Percentiles rank a stretch among this genome's conserved stretches.
Conservation (phyloP, 164 flowering plant species). For the Berberis vulgaris region DNA sequence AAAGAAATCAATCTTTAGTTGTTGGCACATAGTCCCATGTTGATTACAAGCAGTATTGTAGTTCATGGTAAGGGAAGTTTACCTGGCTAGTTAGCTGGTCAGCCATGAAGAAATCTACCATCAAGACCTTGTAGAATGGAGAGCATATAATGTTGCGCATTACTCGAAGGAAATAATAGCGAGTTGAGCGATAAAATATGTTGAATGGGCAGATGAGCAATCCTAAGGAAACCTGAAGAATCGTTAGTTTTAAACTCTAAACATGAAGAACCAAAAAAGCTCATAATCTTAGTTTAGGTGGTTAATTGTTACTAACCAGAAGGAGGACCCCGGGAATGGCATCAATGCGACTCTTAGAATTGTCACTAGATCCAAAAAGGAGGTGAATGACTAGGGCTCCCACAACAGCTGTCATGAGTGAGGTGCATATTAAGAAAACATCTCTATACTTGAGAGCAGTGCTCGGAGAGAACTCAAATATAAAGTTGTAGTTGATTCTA, state of each 20-base stretch:
- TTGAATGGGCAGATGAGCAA: constrained; percentile 81
- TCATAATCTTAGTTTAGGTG: neutral
- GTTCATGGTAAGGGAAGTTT: neutral
- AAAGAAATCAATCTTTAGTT: neutral
- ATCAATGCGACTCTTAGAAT: constrained; percentile 53
- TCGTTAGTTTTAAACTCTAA: neutral
- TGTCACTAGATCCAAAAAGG: constrained; percentile 44
- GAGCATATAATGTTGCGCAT: constrained; percentile 83
- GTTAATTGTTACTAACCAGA: constrained; percentile 32
- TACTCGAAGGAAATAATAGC: constrained; percentile 69
- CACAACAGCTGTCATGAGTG: constrained; percentile 81
- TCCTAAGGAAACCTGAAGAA: constrained; percentile 37
- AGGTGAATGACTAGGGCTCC: constrained; percentile 84
- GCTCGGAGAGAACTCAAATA: constrained; percentile 69
- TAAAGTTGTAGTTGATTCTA: constrained; percentile 92
- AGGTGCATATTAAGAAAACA: constrained; percentile 82
- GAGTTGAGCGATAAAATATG: constrained; percentile 74
- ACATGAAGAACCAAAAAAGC: neutral
- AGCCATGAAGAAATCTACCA: constrained; percentile 98
- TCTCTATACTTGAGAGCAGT: constrained; percentile 82
- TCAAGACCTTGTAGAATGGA: constrained; percentile 89
- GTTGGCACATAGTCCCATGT: neutral
- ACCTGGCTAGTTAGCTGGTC: constrained; percentile 99
- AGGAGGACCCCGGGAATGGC: constrained; percentile 79
- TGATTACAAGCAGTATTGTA: neutral